These are phyloP conservation scores for Piloderma croceum DNA, from an alignment of 768 basidiomycete genomes.

Conservation along the genomic window DNA sequence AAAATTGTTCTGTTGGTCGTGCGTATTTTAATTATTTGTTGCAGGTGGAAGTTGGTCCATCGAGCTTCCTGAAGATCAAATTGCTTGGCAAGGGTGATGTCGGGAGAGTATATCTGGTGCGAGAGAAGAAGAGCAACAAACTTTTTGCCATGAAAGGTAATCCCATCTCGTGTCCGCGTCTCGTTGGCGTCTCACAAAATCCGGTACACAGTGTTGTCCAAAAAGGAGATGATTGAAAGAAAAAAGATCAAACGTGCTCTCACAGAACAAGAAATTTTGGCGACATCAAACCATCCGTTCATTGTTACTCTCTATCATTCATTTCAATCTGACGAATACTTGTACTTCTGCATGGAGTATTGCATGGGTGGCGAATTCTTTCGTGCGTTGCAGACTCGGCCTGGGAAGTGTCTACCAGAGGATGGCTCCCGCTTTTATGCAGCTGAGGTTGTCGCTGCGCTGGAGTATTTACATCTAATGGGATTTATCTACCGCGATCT, in stretches of 20 bases:
- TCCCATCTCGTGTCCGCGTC: constrained; percentile 21
- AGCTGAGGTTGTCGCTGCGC: constrained; percentile 93
- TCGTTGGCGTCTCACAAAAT: constrained; percentile 1
- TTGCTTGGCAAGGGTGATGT: constrained; percentile 99
- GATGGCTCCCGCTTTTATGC: constrained; percentile 97
- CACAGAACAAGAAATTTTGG: constrained; percentile 98
- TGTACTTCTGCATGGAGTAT: constrained; percentile 99
- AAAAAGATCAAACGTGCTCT: constrained; percentile 99
- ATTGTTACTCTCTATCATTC: constrained; percentile 99
- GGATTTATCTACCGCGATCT: constrained; percentile 99
- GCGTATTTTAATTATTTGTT: constrained; percentile 4
- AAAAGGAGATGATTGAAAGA: constrained; percentile 99
- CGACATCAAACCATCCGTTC: constrained; percentile 98
- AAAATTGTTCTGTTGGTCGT: not conserved
- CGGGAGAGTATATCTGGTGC: constrained; percentile 95
- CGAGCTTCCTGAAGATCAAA: constrained; percentile 94
- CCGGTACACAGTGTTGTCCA: constrained; percentile 71
- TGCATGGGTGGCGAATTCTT: constrained; percentile 99
- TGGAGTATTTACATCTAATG: constrained; percentile 98
- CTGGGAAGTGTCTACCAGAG: constrained; percentile 94
- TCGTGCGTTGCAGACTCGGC: constrained; percentile 90
- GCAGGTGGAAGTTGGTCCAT: constrained; percentile 90
- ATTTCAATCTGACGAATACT: constrained; percentile 96
- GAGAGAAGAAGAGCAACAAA: constrained; percentile 96
- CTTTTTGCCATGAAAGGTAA: constrained; percentile 99